Evolutionary conservation across 1,139 yeast genomes (phyloP), one percentile per base, ranked within the genome.

Genomic region (Sugiyamaella pinicola): DNA sequence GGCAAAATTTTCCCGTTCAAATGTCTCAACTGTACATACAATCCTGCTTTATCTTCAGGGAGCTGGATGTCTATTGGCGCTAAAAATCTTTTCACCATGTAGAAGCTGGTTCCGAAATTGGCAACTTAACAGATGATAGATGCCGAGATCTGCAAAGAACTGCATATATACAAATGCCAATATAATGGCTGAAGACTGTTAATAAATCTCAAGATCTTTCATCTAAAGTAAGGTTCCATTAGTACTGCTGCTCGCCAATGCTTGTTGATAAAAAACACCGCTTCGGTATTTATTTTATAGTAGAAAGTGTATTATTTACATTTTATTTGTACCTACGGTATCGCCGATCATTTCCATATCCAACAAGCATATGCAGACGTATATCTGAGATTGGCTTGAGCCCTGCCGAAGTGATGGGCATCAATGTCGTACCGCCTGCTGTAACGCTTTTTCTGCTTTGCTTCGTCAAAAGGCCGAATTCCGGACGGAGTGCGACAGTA

Each of bases 31-130:
- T 19, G 13, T 9, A 38, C 29, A 15, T 26, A 38, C 26, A 26
- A 13, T 15, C 33, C 19, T 22, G 44, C 44, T 40, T 40, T 24
- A 40, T 40, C 44, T 40, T 28, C 12, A 13, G 18, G 26, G 10
- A n/a, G 9, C 34, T 40, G 26, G 22, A 9, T 15, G 34, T 26
- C 15, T 15, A 40, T 40, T 40, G 44, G 44, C 44, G 44, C 33
- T 40, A 40, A 40, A 40, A 40, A 40, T 40, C 33, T 40, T 40
- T 40, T 40, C 44, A 13, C 22, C 19, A 8, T 26, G 44, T 34
- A 26, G 9, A 17, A 17, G 21, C 9, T 10, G n/a, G n/a, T n/a
- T 13, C 22, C 34, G 7, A 13, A 40, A 40, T 13, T 9, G 26
- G 44, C 13, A 15, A 7, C n/a, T 10, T 40, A 8, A 19, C 33